Evolutionary conservation across 2,329 filamentous ascomycete genomes (phyloP).

Genomic region (Ascochyta viciae-villosae): DNA sequence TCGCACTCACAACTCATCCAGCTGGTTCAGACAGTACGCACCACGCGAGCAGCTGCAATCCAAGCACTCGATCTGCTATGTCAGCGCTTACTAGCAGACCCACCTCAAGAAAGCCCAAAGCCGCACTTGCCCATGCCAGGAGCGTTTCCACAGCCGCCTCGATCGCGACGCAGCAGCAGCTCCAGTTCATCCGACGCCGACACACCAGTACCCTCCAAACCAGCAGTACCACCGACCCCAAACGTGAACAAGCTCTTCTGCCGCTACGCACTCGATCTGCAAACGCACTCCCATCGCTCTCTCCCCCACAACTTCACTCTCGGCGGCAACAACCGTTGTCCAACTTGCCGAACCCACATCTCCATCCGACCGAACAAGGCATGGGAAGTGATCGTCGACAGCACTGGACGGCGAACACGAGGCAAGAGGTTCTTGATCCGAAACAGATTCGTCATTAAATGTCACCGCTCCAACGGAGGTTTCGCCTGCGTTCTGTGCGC

Average conservation of each 20-base stretch:
- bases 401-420: constrained; percentile 1
- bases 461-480: constrained; percentile 36
- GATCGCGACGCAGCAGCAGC: constrained; percentile 9
- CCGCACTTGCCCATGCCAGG: constrained; percentile 24
- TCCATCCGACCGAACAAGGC: constrained; percentile 31
- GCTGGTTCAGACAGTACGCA: constrained; percentile 36
- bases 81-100: constrained; percentile 32
- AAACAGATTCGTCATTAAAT: constrained; percentile 43
- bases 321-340: constrained; percentile 36
- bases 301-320: constrained; percentile 33
- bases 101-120: constrained; percentile 13
- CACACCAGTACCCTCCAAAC: constrained; percentile 8
- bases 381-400: constrained; percentile 40
- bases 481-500: constrained; percentile 44
- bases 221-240: constrained; percentile 7
- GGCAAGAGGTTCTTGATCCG: constrained; percentile 33
- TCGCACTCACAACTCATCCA: constrained; percentile 39
- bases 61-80: constrained; percentile 39
- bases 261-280: constrained; percentile 41
- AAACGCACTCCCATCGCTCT: constrained; percentile 27
- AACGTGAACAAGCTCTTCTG: constrained; percentile 34
- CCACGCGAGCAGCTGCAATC: constrained; percentile 35
- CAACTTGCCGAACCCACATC: constrained; percentile 35
- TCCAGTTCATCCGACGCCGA: neutral
- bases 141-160: constrained; percentile 22